Evolutionary conservation across 2,329 filamentous ascomycete genomes (phyloP).

Genomic region (Fusarium udum): DNA sequence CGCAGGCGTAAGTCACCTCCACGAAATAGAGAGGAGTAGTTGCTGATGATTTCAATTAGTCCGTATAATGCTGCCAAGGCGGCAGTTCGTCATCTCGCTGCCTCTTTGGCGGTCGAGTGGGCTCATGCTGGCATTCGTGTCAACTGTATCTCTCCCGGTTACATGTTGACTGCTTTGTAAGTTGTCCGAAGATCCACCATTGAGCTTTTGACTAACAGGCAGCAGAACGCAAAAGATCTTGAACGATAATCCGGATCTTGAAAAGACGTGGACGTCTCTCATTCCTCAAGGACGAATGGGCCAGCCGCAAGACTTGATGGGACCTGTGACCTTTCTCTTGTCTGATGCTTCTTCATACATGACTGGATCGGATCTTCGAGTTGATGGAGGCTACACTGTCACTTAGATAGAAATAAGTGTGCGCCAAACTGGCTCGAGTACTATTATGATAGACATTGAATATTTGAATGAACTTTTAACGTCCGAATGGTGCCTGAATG

Average conservation of each 20-base stretch:
- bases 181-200: rapidly evolving
- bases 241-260: constrained; percentile 93
- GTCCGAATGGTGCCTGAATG: no score
- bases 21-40: rapidly evolving
- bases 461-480: background rate
- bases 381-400: constrained; percentile 85
- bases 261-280: constrained; percentile 87
- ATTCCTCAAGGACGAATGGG: constrained; percentile 96
- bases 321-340: constrained; percentile 85
- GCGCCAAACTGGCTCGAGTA: background rate
- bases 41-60: constrained; percentile 42
- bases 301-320: constrained; percentile 88
- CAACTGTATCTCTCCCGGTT: constrained; percentile 94
- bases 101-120: constrained; percentile 93
- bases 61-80: constrained; percentile 95
- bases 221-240: constrained; percentile 88
- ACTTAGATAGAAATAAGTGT: constrained; percentile 58
- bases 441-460: background rate
- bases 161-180: constrained; percentile 82
- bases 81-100: constrained; percentile 85
- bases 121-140: constrained; percentile 86
- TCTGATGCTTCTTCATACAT: constrained; percentile 82
- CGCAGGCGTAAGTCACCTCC: constrained; percentile 70
- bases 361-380: constrained; percentile 76
- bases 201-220: background rate